These are phyloP conservation scores for Triticum turgidum DNA, from an alignment of 176 grass and related monocot genomes.

Conservation along the genomic window DNA sequence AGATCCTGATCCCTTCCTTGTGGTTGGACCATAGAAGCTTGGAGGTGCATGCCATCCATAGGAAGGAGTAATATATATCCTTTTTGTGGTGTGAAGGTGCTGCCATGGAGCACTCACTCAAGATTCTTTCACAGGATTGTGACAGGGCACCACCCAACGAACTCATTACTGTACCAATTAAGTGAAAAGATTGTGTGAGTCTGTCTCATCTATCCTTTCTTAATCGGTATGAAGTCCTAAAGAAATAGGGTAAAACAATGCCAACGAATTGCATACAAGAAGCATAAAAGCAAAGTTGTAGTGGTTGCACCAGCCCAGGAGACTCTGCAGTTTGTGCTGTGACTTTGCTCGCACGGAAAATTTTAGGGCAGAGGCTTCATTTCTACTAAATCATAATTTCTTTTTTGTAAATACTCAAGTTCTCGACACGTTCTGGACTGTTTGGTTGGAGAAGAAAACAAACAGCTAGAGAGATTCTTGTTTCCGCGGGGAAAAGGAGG, in stretches of 20 bases:
- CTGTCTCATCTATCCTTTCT: not conserved
- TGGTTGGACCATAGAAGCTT: conserved; percentile 40
- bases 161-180: not conserved
- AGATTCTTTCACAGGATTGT: conserved; percentile 32
- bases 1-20: conserved; percentile 19
- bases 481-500: not conserved
- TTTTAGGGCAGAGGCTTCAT: no score
- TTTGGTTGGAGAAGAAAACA: not conserved
- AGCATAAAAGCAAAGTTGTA: not conserved
- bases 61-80: not conserved
- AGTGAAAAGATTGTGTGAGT: conserved; percentile 10
- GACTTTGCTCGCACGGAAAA: no score
- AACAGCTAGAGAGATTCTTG: not conserved
- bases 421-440: no score
- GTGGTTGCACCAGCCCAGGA: not conserved
- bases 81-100: conserved; percentile 22
- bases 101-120: conserved; percentile 29
- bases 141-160: conserved; percentile 24
- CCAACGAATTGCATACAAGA: not conserved
- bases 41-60: conserved; percentile 27
- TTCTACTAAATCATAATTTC: no score
- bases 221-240: conserved; percentile 25
- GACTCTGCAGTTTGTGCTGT: not conserved
- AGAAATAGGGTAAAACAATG: not conserved
- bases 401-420: no score